Percentiles rank a stretch among this genome's conserved stretches.
Evolutionary conservation across 164 flowering plant genomes (phyloP).

Genomic region (Kalanchoe fedtschenkoi): DNA sequence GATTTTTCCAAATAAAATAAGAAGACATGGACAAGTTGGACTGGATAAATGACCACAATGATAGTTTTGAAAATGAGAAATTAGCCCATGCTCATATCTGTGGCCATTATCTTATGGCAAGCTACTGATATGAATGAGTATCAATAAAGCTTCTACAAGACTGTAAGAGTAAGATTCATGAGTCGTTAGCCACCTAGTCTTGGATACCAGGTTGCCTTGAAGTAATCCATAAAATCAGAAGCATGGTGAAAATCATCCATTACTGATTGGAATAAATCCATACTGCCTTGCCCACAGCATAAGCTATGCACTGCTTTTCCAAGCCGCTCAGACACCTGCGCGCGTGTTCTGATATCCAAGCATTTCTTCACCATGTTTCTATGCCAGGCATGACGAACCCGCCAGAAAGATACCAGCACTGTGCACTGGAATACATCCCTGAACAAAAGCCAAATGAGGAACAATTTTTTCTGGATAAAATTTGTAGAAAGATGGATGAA

Average conservation of each 20-base stretch:
- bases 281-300: constrained; percentile 40
- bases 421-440: constrained; percentile 93
- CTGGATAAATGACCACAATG: too few species aligned
- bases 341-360: constrained; percentile 33
- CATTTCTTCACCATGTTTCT: constrained; percentile 68
- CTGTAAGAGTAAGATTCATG: not conserved
- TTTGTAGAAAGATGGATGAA: not conserved
- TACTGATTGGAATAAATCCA: constrained; percentile 39
- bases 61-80: not conserved
- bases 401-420: constrained; percentile 66
- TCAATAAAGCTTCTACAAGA: not conserved
- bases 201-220: constrained; percentile 79
- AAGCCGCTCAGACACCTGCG: constrained; percentile 46
- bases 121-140: not conserved
- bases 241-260: constrained; percentile 65
- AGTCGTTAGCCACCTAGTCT: constrained; percentile 47
- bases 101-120: too few species aligned
- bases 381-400: constrained; percentile 92
- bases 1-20: not conserved
- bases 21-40: not conserved
- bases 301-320: constrained; percentile 44
- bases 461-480: too few species aligned
- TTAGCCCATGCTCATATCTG: too few species aligned
- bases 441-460: constrained; percentile 17
- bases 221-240: constrained; percentile 74